phyloP scores from a whole-genome alignment of 805 yeast species.

The Candida stauntonica region DNA sequence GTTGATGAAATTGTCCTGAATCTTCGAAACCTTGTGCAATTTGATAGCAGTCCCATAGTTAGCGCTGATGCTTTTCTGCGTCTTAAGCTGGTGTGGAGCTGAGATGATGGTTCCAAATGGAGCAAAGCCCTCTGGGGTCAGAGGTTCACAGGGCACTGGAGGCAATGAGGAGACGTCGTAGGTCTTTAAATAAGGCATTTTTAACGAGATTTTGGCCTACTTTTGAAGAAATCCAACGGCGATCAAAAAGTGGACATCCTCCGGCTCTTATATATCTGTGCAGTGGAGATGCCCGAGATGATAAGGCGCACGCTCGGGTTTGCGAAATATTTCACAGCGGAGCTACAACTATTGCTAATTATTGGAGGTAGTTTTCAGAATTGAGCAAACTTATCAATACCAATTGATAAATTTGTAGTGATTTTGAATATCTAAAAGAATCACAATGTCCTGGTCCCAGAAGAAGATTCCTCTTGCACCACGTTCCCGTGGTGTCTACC shows the following conservation, averaged over 20 bases:
- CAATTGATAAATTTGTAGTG: no score
- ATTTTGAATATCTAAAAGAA: no score
- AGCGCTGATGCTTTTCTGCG: conserved; percentile 45
- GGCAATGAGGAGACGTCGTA: conserved; percentile 25
- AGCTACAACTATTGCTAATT: no score
- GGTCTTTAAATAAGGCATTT: conserved; percentile 32
- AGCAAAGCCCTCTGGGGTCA: conserved; percentile 64
- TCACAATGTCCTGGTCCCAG: conserved; percentile 57
- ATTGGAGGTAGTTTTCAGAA: no score
- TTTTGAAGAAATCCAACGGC: no score
- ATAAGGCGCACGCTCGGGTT: no score
- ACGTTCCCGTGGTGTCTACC: conserved; percentile 62
- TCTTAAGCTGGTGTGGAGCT: conserved; percentile 63
- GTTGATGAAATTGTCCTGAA: conserved; percentile 44
- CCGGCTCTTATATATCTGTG: background rate
- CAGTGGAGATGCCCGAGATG: conserved; percentile 6
- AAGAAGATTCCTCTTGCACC: conserved; percentile 49
- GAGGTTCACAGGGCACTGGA: conserved; percentile 39
- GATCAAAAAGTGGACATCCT: background rate
- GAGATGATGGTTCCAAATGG: conserved; percentile 75
- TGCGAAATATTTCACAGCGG: no score
- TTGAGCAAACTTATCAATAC: background rate
- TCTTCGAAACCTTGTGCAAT: conserved; percentile 66
- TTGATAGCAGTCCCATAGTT: conserved; percentile 94
- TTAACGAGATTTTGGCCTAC: background rate